Conservation (phyloP, 2,329 filamentous ascomycete genomes). For the Pyrenophora seminiperda region DNA sequence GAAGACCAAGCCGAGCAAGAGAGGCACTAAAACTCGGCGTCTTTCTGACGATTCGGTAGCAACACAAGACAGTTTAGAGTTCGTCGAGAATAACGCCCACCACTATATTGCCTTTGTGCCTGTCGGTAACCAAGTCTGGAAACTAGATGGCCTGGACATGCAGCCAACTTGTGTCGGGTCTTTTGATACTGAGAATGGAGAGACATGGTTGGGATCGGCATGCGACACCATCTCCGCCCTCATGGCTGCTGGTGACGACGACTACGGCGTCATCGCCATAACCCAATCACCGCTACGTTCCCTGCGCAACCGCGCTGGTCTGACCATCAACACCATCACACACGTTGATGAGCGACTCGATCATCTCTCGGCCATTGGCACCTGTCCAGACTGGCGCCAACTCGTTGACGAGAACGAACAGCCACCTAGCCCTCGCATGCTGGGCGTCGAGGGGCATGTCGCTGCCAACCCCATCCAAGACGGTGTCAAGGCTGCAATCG, state of each 20-base stretch:
- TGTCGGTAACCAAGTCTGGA: constrained; percentile 76
- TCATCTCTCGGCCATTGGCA: constrained; percentile 19
- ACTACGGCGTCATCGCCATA: constrained; percentile 80
- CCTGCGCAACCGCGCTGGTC: constrained; percentile 51
- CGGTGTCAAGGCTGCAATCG: constrained; percentile 22
- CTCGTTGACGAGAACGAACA: constrained; percentile 42
- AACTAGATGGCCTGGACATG: constrained; percentile 81
- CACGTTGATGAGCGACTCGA: constrained; percentile 50
- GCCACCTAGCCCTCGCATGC: constrained; percentile 17
- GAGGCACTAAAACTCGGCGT: constrained; percentile 49
- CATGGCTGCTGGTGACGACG: constrained; percentile 69
- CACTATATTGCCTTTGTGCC: constrained; percentile 93
- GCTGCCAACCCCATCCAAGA: constrained; percentile 17
- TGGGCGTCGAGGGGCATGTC: constrained; percentile 26
- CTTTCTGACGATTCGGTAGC: constrained; percentile 27
- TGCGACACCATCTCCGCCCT: constrained; percentile 67
- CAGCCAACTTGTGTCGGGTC: constrained; percentile 67
- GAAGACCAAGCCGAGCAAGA: constrained; percentile 43
- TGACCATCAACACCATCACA: constrained; percentile 54
- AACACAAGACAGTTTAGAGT: constrained; percentile 51
- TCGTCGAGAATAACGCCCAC: constrained; percentile 67
- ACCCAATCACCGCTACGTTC: constrained; percentile 67
- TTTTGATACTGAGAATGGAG: constrained; percentile 39
- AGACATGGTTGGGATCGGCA: constrained; percentile 71
- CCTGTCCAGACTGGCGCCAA: constrained; percentile 51